Evolutionary conservation across 208 protist species (phyloP), one percentile per base, ranked within the genome.

Genomic region (Acanthamoeba triangularis): DNA sequence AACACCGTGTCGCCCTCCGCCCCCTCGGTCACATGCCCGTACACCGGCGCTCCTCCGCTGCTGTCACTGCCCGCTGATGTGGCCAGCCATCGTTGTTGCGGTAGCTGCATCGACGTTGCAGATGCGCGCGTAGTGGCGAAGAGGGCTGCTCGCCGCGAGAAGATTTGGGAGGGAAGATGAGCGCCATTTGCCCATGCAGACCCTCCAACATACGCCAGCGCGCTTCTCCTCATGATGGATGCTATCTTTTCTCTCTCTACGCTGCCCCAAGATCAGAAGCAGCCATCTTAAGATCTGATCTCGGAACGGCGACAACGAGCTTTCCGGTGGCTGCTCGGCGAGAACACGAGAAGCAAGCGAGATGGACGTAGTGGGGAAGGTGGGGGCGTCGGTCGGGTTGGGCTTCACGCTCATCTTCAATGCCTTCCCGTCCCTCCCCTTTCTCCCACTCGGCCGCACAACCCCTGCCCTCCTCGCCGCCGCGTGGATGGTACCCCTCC

Each of bases 371-470:
- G 23, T 56, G 41, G 76, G 41, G 44, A 85, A 59, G 76, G 76
- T 85, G 76, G 76, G 41, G 76, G 76, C 76, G 76, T 28, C 44
- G 16, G 76, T 85, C 37, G 76, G 76, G 35, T 35, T 85, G 76
- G 76, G 23, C 37, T 56, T 85, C 30, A 85, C 76, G 18, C 76
- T 85, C 41, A 23, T 85, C 76, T 85, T 85, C 41, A 85, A 85
- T 37, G 76, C 76, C 44, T 85, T 85, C 41, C 76, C 76, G 20
- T 56, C 33, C 20, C 76, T 85, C 11, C 76, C 76, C 23, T 85
- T 59, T 33, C 23, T 85, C 13, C 76, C 76, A 1, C 44, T 85
- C 41, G 76, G 76, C 41, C 76, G 76, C 35, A 85, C 76, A 0
- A 85, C 76, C 10, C 76, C 76, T 11, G 76, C 76, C 47, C 76